phyloP scores from a whole-genome alignment of 306 rosid species.

The Cucumis cinereus region DNA sequence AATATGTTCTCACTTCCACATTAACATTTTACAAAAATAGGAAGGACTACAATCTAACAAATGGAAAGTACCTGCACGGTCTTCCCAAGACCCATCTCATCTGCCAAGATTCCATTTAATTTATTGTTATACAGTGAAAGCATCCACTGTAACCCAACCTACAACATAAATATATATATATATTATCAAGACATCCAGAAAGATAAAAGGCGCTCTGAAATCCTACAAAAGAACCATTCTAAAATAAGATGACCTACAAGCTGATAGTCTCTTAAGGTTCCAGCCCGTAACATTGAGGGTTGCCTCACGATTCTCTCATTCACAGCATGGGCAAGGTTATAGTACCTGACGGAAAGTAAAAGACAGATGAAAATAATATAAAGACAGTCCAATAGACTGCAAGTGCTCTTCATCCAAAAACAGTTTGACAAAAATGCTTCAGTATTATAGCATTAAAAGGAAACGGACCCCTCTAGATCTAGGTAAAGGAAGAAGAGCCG shows the following conservation, averaged over 20 bases:
- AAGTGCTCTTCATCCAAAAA: neutral
- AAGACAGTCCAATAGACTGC: neutral
- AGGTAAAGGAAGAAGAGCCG: neutral
- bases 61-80: conserved; percentile 75
- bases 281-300: conserved; percentile 88
- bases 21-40: neutral
- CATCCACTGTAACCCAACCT: conserved; percentile 99
- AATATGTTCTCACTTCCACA: neutral
- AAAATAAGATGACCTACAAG: conserved; percentile 48
- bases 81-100: conserved; percentile 99
- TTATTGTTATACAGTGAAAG: conserved; percentile 96
- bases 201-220: neutral
- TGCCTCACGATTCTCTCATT: conserved; percentile 74
- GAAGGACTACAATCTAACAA: neutral
- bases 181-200: neutral
- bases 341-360: conserved; percentile 55
- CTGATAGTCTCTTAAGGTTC: conserved; percentile 96
- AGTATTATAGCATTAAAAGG: neutral
- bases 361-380: neutral
- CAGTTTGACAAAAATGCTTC: neutral
- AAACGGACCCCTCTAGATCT: neutral
- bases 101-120: conserved; percentile 92
- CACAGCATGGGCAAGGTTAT: conserved; percentile 95
- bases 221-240: conserved; percentile 7
- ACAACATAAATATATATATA: conserved; percentile 13